Evolutionary conservation across 371 early-diverging fungal genomes (phyloP).

Genomic region (Entomophthora muscae): DNA sequence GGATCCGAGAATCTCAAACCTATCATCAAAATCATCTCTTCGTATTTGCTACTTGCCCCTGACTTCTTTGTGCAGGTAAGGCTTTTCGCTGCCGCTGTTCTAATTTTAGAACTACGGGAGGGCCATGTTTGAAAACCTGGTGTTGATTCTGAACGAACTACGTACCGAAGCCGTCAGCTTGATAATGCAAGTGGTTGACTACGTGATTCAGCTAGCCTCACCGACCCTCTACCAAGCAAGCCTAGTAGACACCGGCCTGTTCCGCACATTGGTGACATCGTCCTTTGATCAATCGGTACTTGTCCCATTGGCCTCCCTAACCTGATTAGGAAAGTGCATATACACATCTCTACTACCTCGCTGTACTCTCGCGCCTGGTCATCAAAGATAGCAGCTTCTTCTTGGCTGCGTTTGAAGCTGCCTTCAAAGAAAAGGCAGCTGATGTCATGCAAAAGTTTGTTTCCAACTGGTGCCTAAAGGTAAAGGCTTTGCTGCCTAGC

Average conservation of each 20-base stretch:
- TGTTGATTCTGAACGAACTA: background rate
- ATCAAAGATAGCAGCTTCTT: background rate
- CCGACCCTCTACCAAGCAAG: background rate
- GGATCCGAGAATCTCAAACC: conserved; percentile 56
- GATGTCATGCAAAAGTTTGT: background rate
- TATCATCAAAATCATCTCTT: conserved; percentile 55
- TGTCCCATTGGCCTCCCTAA: background rate
- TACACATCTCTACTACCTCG: background rate
- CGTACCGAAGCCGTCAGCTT: background rate
- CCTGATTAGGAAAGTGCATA: background rate
- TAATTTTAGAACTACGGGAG: background rate
- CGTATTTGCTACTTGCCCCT: conserved; percentile 52
- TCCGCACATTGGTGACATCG: background rate
- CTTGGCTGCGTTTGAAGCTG: background rate
- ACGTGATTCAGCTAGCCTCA: background rate
- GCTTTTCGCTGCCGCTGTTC: too few relatives aligned
- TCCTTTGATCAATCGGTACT: background rate
- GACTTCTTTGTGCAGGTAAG: background rate
- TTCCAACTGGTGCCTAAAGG: background rate
- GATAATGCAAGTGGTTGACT: background rate
- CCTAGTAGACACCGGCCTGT: background rate
- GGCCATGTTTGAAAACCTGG: background rate
- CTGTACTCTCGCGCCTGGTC: background rate
- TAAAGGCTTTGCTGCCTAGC: background rate
- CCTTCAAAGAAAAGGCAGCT: background rate